Conservation (phyloP, 345 rosid species). For the Combretum micranthum region DNA sequence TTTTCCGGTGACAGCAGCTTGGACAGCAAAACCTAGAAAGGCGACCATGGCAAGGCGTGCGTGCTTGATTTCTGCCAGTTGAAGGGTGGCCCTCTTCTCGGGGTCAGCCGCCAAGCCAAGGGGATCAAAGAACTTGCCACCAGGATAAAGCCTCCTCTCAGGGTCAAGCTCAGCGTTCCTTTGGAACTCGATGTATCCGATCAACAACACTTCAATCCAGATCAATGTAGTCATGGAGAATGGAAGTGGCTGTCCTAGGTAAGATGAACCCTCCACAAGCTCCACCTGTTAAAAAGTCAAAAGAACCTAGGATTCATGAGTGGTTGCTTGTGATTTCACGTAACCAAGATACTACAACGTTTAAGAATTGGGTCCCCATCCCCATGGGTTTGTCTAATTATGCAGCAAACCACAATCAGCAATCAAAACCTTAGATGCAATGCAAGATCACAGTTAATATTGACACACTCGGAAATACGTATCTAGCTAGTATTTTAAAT, state of each 20-base stretch:
- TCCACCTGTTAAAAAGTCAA: constrained; percentile 47
- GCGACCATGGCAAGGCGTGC: constrained; percentile 95
- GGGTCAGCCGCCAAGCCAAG: constrained; percentile 86
- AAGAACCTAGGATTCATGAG: too few species aligned
- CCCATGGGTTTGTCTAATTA: too few species aligned
- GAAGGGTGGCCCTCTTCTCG: constrained; percentile 78
- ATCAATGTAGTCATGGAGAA: constrained; percentile 81
- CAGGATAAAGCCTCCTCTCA: constrained; percentile 86
- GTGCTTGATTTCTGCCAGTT: constrained; percentile 96
- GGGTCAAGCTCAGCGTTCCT: constrained; percentile 88
- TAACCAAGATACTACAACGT: too few species aligned
- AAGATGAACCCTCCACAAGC: constrained; percentile 83
- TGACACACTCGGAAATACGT: too few species aligned
- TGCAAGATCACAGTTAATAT: background rate
- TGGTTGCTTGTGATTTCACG: too few species aligned
- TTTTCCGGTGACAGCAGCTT: constrained; percentile 83
- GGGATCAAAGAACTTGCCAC: constrained; percentile 84
- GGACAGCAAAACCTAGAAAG: constrained; percentile 84
- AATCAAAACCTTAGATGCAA: too few species aligned
- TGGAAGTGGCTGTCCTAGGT: constrained; percentile 86
- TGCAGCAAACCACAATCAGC: too few species aligned
- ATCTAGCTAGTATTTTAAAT: too few species aligned
- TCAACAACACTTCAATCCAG: constrained; percentile 75
- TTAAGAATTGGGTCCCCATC: too few species aligned
- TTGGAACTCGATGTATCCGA: constrained; percentile 93